Conservation (phyloP, 305 asterid genomes). For the Caryopteris hybrid region DNA sequence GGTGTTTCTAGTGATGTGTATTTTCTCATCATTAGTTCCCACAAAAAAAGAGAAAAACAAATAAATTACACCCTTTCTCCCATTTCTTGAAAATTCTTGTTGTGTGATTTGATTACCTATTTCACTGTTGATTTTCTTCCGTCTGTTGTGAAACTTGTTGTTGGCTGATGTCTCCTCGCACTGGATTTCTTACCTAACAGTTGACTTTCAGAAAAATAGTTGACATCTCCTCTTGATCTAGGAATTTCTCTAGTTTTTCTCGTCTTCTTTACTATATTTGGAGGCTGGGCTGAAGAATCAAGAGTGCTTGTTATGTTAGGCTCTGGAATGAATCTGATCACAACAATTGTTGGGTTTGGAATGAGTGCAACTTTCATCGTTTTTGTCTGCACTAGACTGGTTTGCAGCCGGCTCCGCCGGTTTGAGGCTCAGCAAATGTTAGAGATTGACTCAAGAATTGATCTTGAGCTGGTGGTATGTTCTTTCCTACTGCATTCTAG, state of each 20-base stretch:
- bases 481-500: not conserved
- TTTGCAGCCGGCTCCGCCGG: slow-evolving; percentile 78
- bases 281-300: slow-evolving; percentile 28
- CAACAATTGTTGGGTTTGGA: slow-evolving; percentile 88
- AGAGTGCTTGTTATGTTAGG: slow-evolving; percentile 31
- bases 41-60: too few species aligned
- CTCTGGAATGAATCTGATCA: slow-evolving; percentile 80
- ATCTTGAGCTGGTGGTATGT: slow-evolving; percentile 76
- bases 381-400: slow-evolving; percentile 78
- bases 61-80: not conserved
- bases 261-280: not conserved
- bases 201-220: slow-evolving; percentile 21
- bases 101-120: slow-evolving; percentile 14
- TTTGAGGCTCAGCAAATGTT: slow-evolving; percentile 60
- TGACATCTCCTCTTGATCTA: slow-evolving; percentile 29
- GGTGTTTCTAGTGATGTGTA: slow-evolving; percentile 22
- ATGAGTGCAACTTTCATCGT: slow-evolving; percentile 97
- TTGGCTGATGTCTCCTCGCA: slow-evolving; percentile 13
- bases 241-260: slow-evolving; percentile 25
- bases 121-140: not conserved
- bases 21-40: slow-evolving; percentile 25
- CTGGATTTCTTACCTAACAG: slow-evolving; percentile 18
- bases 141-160: not conserved
- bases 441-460: slow-evolving; percentile 58
- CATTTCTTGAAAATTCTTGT: slow-evolving; percentile 25